These are phyloP conservation scores for Phialocephala subalpina DNA, from an alignment of 2,329 filamentous ascomycete species.

Conservation along the genomic window DNA sequence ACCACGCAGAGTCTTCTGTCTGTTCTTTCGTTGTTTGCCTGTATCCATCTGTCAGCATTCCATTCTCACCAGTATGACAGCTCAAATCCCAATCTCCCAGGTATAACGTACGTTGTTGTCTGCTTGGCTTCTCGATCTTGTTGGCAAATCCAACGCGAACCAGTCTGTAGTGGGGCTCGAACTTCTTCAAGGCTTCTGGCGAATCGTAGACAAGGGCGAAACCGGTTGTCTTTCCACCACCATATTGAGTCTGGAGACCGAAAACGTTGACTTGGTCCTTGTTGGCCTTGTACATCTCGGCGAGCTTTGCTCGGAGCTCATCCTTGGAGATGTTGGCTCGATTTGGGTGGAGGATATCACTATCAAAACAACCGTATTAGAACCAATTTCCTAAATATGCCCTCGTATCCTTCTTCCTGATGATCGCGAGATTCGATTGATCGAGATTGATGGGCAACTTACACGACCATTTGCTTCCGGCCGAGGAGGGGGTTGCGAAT, in stretches of 20 bases:
- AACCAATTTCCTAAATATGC: slow-evolving; percentile 26
- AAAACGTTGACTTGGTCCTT: slow-evolving; percentile 99
- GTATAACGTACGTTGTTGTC: slow-evolving; percentile 93
- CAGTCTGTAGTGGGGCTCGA: slow-evolving; percentile 98
- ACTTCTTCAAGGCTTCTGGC: slow-evolving; percentile 98
- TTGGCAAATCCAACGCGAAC: slow-evolving; percentile 89
- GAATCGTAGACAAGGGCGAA: slow-evolving; percentile 99
- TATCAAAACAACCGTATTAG: slow-evolving; percentile 51
- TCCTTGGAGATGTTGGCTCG: slow-evolving; percentile 99
- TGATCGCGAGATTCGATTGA: slow-evolving; percentile 24
- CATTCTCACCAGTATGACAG: slow-evolving; percentile 4
- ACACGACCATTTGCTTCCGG: slow-evolving; percentile 99
- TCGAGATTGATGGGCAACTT: slow-evolving; percentile 58
- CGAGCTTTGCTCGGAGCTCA: slow-evolving; percentile 94
- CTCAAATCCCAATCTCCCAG: slow-evolving; percentile 17
- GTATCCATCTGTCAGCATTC: slow-evolving; percentile 46
- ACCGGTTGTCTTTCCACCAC: slow-evolving; percentile 99
- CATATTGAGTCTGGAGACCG: slow-evolving; percentile 97
- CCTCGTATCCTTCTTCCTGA: slow-evolving; percentile 26
- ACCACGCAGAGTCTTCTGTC: slow-evolving; percentile 97
- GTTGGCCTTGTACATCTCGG: slow-evolving; percentile 95
- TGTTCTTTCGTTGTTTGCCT: slow-evolving; percentile 99
- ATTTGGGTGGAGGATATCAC: slow-evolving; percentile 99
- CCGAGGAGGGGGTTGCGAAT: slow-evolving; percentile 99
- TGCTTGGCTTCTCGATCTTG: slow-evolving; percentile 97